These are phyloP conservation scores for Talaromyces sp. DNA, from an alignment of 2,329 filamentous ascomycete genomes.

Conservation along the genomic window DNA sequence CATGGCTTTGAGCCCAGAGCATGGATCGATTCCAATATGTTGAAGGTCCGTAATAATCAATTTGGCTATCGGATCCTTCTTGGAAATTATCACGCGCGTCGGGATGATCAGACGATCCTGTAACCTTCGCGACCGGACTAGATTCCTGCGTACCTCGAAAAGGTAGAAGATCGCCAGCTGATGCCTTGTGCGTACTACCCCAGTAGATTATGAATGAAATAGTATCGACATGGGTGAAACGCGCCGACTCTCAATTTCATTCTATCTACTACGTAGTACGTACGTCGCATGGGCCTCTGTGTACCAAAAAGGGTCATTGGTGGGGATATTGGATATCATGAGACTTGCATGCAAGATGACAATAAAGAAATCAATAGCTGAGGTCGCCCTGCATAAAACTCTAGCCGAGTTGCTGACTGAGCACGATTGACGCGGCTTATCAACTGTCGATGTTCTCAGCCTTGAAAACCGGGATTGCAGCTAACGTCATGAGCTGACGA, in stretches of 20 bases:
- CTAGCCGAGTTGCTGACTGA: background rate
- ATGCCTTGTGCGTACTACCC: background rate
- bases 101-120: background rate
- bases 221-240: background rate
- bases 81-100: background rate
- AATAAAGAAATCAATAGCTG: background rate
- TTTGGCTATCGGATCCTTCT: too few species aligned
- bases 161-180: background rate
- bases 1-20: background rate
- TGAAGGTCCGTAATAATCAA: too few species aligned
- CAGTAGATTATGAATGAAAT: background rate
- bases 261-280: too few species aligned
- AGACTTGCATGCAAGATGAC: background rate
- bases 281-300: background rate
- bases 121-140: background rate
- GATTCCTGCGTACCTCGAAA: background rate
- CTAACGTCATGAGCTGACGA: conserved; percentile 10
- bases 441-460: background rate
- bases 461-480: background rate
- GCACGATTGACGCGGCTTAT: background rate
- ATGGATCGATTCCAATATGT: too few species aligned
- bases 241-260: background rate
- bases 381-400: background rate
- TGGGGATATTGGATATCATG: background rate
- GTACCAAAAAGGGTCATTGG: background rate